Evolutionary conservation across 2,329 filamentous ascomycete genomes (phyloP), one percentile per base, ranked within the genome.

Genomic region (Xylariaceae sp.): DNA sequence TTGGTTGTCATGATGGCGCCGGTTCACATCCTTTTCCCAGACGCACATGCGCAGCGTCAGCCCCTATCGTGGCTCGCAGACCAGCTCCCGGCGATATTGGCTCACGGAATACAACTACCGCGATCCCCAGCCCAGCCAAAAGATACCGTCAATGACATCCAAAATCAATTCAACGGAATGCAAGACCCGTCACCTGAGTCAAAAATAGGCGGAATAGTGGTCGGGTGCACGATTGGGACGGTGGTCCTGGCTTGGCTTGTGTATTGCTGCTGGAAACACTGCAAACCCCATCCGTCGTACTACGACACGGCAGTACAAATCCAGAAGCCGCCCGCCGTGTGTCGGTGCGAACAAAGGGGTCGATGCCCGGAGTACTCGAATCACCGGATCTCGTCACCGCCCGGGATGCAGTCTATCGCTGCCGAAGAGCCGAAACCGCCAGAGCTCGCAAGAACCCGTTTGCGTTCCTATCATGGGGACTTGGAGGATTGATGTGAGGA

Each of bases 211-310:
- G 46, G 46, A 5, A 48, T 49, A 19, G 48, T 48, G 5, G 26
- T 56, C 8, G 54, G 29, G 15, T 54, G 54, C 37, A 2, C 50
- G 5, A 13, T 54, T 16, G 54, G 54, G 18, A 21, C 37, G 16
- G 47, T 18, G 18, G 10, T 56, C 5, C 32, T 54, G 10, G 3
- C 34, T 12, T 32, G 41, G 41, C 22, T 54, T 18, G 26, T 59
- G 6, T 53, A 56, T 41, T 48, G 10, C 10, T 56, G 45, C 19
- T 56, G 56, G 51, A 42, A 45, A 46, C n/a, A 48, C 7, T 32
- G 50, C 15, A 29, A 16, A n/a, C 56, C 56, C 9, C 22, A 37
- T 2, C 42, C 49, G 21, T 51, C 50, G n/a, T 58, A 58, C 46
- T 54, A 54, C 50, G 53, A 58, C 41, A 40, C 19, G 15, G 56